These are phyloP conservation scores for Nicotiana undulata DNA, from an alignment of 257 asterid species.

Conservation along the genomic window DNA sequence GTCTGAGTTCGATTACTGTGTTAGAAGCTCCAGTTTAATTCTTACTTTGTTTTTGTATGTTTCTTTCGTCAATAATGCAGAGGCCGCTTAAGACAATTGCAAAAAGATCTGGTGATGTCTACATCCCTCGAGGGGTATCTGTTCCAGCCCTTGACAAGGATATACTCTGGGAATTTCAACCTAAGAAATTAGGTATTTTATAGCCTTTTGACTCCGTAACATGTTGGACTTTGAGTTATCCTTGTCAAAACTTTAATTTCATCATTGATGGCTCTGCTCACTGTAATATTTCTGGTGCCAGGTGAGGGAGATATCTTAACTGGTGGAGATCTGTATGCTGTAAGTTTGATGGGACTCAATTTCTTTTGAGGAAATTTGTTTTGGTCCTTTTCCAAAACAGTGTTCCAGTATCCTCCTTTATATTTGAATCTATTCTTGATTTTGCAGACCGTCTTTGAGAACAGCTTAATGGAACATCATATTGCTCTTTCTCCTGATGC, in stretches of 20 bases:
- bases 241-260: neutral
- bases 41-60: neutral
- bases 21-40: neutral
- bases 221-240: neutral
- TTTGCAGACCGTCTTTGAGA: constrained; percentile 73
- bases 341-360: constrained; percentile 29
- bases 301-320: constrained; percentile 94
- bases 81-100: constrained; percentile 97
- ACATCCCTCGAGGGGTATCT: constrained; percentile 97
- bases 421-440: neutral
- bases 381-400: neutral
- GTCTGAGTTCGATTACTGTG: neutral
- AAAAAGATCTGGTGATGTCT: constrained; percentile 85
- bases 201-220: neutral
- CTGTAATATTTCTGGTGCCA: constrained; percentile 23
- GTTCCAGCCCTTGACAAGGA: constrained; percentile 99
- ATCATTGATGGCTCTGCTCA: neutral
- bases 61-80: constrained; percentile 37
- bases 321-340: constrained; percentile 94
- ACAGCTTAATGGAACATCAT: constrained; percentile 78
- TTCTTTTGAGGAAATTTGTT: neutral
- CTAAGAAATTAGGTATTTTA: constrained; percentile 68
- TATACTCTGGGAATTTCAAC: constrained; percentile 88
- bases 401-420: neutral
- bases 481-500: constrained; percentile 96